phyloP scores from a whole-genome alignment of 257 asterid species.

The Agastache rugosa region DNA sequence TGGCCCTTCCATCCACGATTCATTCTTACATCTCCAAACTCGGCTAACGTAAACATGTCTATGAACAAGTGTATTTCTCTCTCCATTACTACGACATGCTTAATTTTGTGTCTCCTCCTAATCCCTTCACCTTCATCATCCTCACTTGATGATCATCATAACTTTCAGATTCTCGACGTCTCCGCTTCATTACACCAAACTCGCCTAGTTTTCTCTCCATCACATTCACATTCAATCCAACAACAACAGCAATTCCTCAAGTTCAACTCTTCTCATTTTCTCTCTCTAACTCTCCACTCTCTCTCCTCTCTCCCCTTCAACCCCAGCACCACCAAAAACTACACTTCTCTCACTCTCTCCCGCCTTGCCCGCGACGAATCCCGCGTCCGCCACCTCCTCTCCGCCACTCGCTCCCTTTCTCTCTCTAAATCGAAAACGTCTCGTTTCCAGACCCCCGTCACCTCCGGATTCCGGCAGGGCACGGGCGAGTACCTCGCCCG shows the following conservation, averaged over 20 bases:
- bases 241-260: not conserved
- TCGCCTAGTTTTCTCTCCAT: conserved; percentile 25
- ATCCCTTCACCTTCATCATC: conserved; percentile 16
- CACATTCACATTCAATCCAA: not conserved
- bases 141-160: not conserved
- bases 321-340: conserved; percentile 36
- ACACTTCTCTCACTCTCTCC: conserved; percentile 57
- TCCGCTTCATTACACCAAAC: conserved; percentile 35
- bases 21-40: not conserved
- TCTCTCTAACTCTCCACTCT: conserved; percentile 56
- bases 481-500: conserved; percentile 81
- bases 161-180: conserved; percentile 31
- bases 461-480: conserved; percentile 65
- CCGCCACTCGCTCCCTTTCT: conserved; percentile 33
- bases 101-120: conserved; percentile 13
- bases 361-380: conserved; percentile 61
- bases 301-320: conserved; percentile 45
- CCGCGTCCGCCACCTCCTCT: conserved; percentile 51
- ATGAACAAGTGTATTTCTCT: not conserved
- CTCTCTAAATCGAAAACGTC: conserved; percentile 26
- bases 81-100: not conserved
- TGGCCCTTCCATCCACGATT: not conserved
- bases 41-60: not conserved
- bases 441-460: conserved; percentile 45
- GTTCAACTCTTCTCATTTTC: conserved; percentile 1